Evolutionary conservation across 768 basidiomycete genomes (phyloP).

Genomic region (Vishniacozyma victoriae): DNA sequence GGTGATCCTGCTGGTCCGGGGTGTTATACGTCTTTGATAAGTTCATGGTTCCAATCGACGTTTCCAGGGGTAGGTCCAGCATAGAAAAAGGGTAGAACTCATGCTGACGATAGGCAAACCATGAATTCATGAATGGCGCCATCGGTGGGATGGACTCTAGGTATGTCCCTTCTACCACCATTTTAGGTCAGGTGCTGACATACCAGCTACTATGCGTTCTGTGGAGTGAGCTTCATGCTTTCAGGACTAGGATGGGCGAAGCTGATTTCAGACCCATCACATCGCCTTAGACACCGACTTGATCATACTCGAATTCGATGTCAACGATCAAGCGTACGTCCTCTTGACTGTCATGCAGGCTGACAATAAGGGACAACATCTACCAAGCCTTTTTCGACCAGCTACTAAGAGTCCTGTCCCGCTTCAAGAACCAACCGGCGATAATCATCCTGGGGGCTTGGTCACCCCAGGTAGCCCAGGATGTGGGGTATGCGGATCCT

Average conservation of each 20-base stretch:
- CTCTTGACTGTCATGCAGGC: background rate
- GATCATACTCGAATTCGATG: conserved; percentile 44
- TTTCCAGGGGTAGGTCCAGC: conserved; percentile 30
- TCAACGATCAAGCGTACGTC: conserved; percentile 43
- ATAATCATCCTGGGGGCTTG: conserved; percentile 43
- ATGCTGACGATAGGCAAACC: too few species aligned
- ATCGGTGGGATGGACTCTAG: conserved; percentile 45
- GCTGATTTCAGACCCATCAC: conserved; percentile 40
- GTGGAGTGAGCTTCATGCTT: conserved; percentile 24
- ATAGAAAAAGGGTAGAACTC: background rate
- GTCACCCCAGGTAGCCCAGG: conserved; percentile 37
- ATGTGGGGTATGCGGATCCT: conserved; percentile 44
- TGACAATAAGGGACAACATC: conserved; percentile 19
- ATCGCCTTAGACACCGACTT: conserved; percentile 39
- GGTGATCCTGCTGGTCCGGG: conserved; percentile 44
- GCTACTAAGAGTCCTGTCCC: conserved; percentile 37
- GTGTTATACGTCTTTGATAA: conserved; percentile 38
- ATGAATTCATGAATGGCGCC: conserved; percentile 40
- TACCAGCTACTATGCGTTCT: conserved; percentile 43
- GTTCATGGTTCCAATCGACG: conserved; percentile 31
- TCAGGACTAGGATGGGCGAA: too few species aligned
- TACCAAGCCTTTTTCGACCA: conserved; percentile 40
- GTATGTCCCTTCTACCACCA: background rate
- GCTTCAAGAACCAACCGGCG: conserved; percentile 38
- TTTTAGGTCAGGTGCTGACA: conserved; percentile 2